These are phyloP conservation scores for Aspergillus tamarii DNA, from an alignment of 2,329 filamentous ascomycete species.

Conservation along the genomic window DNA sequence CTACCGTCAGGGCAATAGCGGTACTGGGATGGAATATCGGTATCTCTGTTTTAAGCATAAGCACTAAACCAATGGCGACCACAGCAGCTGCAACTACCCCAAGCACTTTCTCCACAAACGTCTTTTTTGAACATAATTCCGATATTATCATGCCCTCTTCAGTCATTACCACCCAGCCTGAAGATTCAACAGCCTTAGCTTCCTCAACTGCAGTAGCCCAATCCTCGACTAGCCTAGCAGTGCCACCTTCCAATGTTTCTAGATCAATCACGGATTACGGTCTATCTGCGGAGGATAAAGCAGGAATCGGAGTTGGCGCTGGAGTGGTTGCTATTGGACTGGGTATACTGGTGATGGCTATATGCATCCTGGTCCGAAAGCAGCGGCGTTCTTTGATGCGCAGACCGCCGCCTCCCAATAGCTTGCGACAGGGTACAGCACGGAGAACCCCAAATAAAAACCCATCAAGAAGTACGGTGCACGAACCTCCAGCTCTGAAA, in stretches of 20 bases:
- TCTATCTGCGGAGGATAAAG: not conserved
- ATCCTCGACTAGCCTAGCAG: too few relatives aligned
- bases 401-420: not conserved
- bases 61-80: too few relatives aligned
- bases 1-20: not conserved
- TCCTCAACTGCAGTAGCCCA: not conserved
- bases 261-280: not conserved
- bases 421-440: not conserved
- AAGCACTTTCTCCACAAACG: accelerated
- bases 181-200: not conserved
- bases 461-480: not conserved
- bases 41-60: accelerated
- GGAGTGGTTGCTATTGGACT: not conserved
- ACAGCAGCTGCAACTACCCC: too few relatives aligned
- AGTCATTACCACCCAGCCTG: accelerated
- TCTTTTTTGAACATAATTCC: accelerated
- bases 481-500: not conserved
- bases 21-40: not conserved
- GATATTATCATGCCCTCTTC: accelerated
- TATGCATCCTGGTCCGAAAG: not conserved
- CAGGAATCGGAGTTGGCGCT: not conserved
- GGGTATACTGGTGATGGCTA: not conserved
- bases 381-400: not conserved
- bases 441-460: not conserved
- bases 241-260: not conserved